Evolutionary conservation across 2,329 filamentous ascomycete genomes (phyloP).

Genomic region (Zalaria sp.): DNA sequence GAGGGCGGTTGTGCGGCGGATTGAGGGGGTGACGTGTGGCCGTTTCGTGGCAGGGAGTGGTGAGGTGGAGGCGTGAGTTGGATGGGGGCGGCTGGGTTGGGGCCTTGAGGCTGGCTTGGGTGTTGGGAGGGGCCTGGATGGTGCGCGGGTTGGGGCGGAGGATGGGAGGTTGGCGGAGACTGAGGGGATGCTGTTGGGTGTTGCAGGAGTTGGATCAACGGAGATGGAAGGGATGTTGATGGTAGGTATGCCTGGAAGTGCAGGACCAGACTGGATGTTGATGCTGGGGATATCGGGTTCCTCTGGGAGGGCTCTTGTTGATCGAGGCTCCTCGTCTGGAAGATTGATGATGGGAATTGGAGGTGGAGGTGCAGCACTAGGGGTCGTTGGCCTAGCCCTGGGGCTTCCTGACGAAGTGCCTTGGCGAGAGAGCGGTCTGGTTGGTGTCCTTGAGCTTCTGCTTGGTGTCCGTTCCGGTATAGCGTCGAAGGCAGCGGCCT

Average conservation of each 20-base stretch:
- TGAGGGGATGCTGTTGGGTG: conserved; percentile 9
- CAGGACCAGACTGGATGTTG: conserved; percentile 5
- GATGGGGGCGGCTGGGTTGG: conserved; percentile 33
- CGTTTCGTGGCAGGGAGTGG: conserved; percentile 3
- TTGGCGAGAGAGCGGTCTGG: neutral
- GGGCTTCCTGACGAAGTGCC: neutral
- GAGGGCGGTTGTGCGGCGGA: conserved; percentile 47
- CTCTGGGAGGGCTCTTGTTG: conserved; percentile 18
- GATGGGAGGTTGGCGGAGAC: conserved; percentile 9
- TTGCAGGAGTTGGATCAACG: conserved; percentile 11
- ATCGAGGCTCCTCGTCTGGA: conserved; percentile 22
- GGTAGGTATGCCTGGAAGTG: conserved; percentile 7
- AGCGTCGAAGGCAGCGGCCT: neutral
- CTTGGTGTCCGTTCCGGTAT: neutral
- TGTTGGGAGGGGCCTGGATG: conserved; percentile 11
- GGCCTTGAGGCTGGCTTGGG: conserved; percentile 6
- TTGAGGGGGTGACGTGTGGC: conserved; percentile 29
- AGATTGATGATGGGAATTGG: conserved; percentile 34
- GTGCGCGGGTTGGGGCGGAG: conserved; percentile 4
- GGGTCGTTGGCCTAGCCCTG: neutral
- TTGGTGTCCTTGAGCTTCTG: neutral
- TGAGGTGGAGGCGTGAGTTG: conserved; percentile 26
- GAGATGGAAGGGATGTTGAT: conserved; percentile 7
- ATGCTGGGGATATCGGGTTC: conserved; percentile 19
- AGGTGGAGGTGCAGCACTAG: neutral